These are phyloP conservation scores for Clonostachys rhizophaga DNA, from an alignment of 2,329 filamentous ascomycete genomes.

Conservation along the genomic window DNA sequence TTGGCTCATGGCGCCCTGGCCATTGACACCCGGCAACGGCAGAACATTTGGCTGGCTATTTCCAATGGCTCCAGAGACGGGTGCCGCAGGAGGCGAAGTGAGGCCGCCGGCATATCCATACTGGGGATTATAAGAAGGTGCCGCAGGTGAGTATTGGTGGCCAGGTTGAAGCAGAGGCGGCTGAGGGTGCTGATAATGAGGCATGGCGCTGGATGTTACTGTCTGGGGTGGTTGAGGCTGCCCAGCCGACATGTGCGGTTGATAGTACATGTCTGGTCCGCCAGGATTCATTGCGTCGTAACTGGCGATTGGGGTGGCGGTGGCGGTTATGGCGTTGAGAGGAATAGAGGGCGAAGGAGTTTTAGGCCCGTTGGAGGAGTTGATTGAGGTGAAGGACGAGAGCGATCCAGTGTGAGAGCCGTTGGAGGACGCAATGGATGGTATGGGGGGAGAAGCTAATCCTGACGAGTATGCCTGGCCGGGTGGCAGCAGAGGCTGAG, in stretches of 20 bases:
- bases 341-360: constrained; percentile 71
- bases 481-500: constrained; percentile 50
- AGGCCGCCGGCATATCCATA: constrained; percentile 77
- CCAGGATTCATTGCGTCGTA: constrained; percentile 73
- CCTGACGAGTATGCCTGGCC: constrained; percentile 68
- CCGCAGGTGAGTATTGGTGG: constrained; percentile 51
- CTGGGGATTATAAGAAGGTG: constrained; percentile 59
- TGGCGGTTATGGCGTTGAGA: constrained; percentile 28
- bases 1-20: constrained; percentile 44
- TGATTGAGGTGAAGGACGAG: constrained; percentile 49
- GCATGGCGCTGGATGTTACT: constrained; percentile 67
- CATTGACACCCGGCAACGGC: constrained; percentile 58
- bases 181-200: constrained; percentile 77
- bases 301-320: constrained; percentile 20
- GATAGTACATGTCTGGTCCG: constrained; percentile 80
- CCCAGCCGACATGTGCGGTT: constrained; percentile 72
- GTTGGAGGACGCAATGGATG: constrained; percentile 62
- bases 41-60: constrained; percentile 58
- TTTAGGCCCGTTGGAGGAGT: constrained; percentile 62
- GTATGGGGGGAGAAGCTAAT: constrained; percentile 70
- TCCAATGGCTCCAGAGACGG: constrained; percentile 66
- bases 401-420: constrained; percentile 47
- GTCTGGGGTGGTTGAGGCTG: constrained; percentile 73
- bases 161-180: constrained; percentile 58
- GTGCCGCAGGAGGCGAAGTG: constrained; percentile 70